Percentiles rank a stretch among this genome's conserved stretches.
Conservation (phyloP, 176 grass and related monocot genomes). For the Oryza longistaminata region DNA sequence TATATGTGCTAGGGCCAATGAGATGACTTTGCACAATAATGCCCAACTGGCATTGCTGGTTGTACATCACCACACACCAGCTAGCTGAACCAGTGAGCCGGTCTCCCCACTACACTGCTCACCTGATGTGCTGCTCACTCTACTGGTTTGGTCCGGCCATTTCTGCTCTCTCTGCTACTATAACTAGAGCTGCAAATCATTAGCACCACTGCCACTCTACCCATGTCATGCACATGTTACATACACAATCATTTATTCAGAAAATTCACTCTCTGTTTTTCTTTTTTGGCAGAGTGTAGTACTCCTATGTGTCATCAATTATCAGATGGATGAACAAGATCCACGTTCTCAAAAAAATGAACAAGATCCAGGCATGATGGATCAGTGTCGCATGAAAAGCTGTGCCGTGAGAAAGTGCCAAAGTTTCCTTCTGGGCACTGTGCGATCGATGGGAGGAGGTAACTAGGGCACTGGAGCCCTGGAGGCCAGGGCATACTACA, state of each 20-base stretch:
- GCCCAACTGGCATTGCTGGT: constrained; percentile 35
- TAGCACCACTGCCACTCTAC: not conserved
- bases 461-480: not conserved
- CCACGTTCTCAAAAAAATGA: not conserved
- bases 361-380: constrained; percentile 42
- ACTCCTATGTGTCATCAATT: not conserved
- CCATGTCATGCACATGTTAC: not conserved
- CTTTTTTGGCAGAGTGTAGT: not conserved
- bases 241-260: not conserved
- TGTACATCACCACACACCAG: constrained; percentile 37
- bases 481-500: not conserved
- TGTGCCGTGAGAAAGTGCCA: constrained; percentile 49
- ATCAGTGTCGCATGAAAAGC: constrained; percentile 38
- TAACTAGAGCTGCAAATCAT: not conserved
- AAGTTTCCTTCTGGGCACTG: constrained; percentile 52
- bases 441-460: constrained; percentile 30
- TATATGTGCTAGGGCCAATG: constrained; percentile 6
- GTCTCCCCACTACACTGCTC: constrained; percentile 8
- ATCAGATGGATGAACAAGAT: constrained; percentile 30
- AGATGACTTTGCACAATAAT: constrained; percentile 39
- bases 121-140: constrained; percentile 42
- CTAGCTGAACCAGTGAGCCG: not conserved
- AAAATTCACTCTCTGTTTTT: not conserved
- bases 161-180: constrained; percentile 29
- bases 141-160: constrained; percentile 9